phyloP scores from a whole-genome alignment of 1,284 basidiomycete genomes.

The Pseudozyma hubeiensis region DNA sequence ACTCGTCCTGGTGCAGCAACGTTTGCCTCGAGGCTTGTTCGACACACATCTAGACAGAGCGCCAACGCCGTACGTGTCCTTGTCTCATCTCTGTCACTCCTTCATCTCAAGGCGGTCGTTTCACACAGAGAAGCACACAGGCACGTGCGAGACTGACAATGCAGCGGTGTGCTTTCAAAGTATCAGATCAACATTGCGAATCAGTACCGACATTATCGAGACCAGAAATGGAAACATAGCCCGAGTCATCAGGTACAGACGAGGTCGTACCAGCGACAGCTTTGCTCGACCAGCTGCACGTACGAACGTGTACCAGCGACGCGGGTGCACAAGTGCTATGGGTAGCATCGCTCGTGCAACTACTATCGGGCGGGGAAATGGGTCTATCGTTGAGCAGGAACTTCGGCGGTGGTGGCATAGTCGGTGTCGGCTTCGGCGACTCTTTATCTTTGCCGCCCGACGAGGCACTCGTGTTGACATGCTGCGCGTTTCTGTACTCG shows the following conservation, averaged over 20 bases:
- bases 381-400: conserved; percentile 49
- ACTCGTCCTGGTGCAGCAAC: too few species aligned
- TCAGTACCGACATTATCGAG: too few species aligned
- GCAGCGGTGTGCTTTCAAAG: too few species aligned
- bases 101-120: too few species aligned
- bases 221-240: not conserved
- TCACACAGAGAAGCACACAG: too few species aligned
- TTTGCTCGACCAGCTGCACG: not conserved
- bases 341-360: conserved; percentile 20
- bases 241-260: not conserved
- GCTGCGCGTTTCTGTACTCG: conserved; percentile 9
- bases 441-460: conserved; percentile 2
- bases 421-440: not conserved
- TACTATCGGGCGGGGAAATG: conserved; percentile 39
- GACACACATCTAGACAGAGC: too few species aligned
- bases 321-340: conserved; percentile 2
- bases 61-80: too few species aligned
- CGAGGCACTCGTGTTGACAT: not conserved
- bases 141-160: too few species aligned
- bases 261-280: not conserved
- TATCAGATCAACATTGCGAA: too few species aligned
- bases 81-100: too few species aligned
- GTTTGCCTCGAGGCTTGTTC: too few species aligned
- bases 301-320: not conserved
- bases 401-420: conserved; percentile 29